phyloP scores from a whole-genome alignment of 1,284 basidiomycete species.

The Exobasidium rhododendri region DNA sequence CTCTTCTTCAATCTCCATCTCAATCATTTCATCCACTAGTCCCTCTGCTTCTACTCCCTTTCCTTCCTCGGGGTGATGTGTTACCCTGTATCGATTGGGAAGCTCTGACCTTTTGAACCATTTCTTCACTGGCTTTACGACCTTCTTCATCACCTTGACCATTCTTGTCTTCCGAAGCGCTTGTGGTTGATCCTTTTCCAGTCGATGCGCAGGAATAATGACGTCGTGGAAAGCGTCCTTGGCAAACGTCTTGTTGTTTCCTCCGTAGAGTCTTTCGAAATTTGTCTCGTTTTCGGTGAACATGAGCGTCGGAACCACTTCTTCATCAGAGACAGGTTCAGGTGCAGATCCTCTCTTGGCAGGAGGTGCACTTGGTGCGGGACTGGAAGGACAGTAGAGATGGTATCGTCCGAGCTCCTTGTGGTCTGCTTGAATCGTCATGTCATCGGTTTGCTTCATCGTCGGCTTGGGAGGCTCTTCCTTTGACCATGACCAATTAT shows the following conservation, averaged over 20 bases:
- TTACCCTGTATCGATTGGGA: conserved; percentile 10
- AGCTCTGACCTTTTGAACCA: background rate
- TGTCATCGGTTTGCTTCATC: conserved; percentile 62
- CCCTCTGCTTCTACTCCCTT: background rate
- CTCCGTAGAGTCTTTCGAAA: conserved; percentile 83
- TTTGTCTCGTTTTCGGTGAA: conserved; percentile 85
- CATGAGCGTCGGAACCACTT: conserved; percentile 58
- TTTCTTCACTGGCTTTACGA: conserved; percentile 23
- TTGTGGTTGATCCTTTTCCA: conserved; percentile 46
- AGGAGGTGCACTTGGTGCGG: conserved; percentile 75
- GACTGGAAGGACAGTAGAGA: conserved; percentile 85
- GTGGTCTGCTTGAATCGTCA: conserved; percentile 63
- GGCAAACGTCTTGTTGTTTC: conserved; percentile 72
- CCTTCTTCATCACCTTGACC: conserved; percentile 32
- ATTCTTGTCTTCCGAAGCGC: conserved; percentile 35
- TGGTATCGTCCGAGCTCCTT: conserved; percentile 62
- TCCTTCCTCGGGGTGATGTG: background rate
- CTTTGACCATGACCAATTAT: conserved; percentile 93
- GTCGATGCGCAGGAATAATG: conserved; percentile 74
- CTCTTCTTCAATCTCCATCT: conserved; percentile 31
- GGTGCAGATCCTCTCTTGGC: conserved; percentile 59
- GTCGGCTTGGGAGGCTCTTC: conserved; percentile 73
- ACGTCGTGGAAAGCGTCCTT: conserved; percentile 99
- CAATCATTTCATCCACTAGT: conserved; percentile 24
- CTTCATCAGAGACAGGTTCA: conserved; percentile 51